Percentiles rank a stretch among this genome's conserved stretches.
phyloP scores from a whole-genome alignment of 73 alveolate species.

The Tetrahymena thermophila region DNA sequence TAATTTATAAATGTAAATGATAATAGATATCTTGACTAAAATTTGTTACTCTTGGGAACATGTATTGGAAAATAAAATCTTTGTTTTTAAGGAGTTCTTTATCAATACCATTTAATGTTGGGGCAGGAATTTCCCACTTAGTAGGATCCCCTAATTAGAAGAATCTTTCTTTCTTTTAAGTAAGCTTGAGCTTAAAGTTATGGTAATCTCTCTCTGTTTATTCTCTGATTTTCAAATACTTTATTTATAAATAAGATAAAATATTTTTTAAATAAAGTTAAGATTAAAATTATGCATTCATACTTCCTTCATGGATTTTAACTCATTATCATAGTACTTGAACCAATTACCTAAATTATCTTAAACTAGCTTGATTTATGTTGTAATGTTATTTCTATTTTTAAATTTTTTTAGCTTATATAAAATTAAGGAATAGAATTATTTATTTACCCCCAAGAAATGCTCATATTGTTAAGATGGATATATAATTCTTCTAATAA shows the following conservation, averaged over 20 bases:
- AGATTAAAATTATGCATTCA: neutral
- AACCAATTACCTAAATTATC: neutral
- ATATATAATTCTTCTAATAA: neutral
- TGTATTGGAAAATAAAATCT: neutral
- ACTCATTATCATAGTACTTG: neutral
- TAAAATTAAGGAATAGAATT: neutral
- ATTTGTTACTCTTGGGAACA: neutral
- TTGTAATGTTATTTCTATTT: neutral
- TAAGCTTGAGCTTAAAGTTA: neutral
- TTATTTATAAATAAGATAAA: neutral
- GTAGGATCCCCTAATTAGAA: neutral
- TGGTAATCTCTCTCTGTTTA: neutral
- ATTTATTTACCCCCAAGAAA: neutral
- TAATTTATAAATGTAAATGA: too few species aligned
- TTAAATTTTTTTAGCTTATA: neutral
- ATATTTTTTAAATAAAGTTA: neutral
- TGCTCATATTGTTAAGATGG: neutral
- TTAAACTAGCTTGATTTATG: neutral
- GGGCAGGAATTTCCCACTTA: neutral
- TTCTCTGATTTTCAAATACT: neutral
- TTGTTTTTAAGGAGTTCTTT: neutral
- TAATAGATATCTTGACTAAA: too few species aligned
- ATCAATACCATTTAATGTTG: neutral
- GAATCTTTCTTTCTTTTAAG: neutral
- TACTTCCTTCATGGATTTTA: neutral